Conservation (phyloP, 768 basidiomycete species). For the Boletellus emodensis region DNA sequence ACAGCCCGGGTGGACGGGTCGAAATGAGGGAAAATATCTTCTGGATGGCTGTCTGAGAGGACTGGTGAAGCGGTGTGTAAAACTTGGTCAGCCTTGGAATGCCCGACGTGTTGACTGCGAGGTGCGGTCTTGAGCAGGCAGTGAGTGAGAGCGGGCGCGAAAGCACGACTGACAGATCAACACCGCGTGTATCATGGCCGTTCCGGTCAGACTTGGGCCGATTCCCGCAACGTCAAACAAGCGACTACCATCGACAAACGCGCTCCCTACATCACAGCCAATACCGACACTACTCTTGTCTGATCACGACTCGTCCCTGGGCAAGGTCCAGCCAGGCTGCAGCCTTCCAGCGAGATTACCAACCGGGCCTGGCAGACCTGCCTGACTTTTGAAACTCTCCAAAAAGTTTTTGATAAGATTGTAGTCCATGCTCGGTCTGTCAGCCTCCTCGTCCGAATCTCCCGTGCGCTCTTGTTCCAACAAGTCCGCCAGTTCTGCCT, state of each 20-base stretch:
- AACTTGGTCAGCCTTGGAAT: conserved; percentile 83
- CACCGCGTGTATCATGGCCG: conserved; percentile 76
- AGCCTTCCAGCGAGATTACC: conserved; percentile 84
- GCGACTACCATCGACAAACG: no score
- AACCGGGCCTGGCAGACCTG: conserved; percentile 85
- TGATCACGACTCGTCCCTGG: conserved; percentile 54
- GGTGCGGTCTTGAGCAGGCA: conserved; percentile 18
- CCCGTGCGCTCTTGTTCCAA: conserved; percentile 46
- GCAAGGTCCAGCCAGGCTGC: conserved; percentile 70
- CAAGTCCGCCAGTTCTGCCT: conserved; percentile 70
- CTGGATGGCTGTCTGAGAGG: conserved; percentile 65
- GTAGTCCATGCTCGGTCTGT: conserved; percentile 64
- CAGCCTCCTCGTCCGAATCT: conserved; percentile 53
- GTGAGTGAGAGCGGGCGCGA: conserved; percentile 14
- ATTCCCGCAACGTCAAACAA: no score
- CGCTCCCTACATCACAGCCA: no score
- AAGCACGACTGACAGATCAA: conserved; percentile 62
- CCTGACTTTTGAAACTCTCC: conserved; percentile 94
- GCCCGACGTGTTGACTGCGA: conserved; percentile 90
- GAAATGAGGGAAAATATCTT: conserved; percentile 90
- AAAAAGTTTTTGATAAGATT: conserved; percentile 94
- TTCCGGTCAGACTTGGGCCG: not conserved
- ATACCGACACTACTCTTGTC: no score
- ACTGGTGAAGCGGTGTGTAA: conserved; percentile 70
- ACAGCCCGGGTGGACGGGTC: conserved; percentile 74